Percentiles rank a stretch among this genome's conserved stretches.
Conservation (phyloP, 208 protist genomes). For the Tritrichomonas musculus region DNA sequence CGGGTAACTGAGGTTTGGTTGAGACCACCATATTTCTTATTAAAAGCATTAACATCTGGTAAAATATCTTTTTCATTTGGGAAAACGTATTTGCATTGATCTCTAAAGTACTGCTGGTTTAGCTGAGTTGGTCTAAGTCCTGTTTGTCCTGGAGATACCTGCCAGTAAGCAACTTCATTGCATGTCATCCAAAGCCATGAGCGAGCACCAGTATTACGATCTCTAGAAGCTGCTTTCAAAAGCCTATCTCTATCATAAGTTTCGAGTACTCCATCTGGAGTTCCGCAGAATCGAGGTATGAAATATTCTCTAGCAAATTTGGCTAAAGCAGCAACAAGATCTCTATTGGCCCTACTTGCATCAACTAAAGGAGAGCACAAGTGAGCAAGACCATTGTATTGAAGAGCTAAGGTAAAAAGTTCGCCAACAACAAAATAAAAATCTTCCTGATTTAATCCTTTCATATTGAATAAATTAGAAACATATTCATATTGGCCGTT, state of each 20-base stretch:
- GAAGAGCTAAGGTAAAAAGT: background rate
- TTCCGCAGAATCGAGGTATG: background rate
- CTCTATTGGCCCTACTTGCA: background rate
- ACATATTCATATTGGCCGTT: background rate
- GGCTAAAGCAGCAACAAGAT: background rate
- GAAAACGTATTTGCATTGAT: background rate
- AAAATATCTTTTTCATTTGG: background rate
- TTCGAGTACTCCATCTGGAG: no score
- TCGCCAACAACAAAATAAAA: background rate
- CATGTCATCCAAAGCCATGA: conserved; percentile 29
- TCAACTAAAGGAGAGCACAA: background rate
- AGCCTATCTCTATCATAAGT: no score
- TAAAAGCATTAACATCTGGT: background rate
- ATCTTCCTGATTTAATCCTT: background rate
- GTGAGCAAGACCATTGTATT: background rate
- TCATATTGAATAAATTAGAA: background rate
- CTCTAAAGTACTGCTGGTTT: background rate
- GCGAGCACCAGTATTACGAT: background rate
- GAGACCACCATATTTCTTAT: background rate
- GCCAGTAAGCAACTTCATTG: conserved; percentile 20
- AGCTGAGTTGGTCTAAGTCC: background rate
- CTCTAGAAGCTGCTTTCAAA: no score
- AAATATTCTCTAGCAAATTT: background rate
- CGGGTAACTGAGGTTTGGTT: background rate
- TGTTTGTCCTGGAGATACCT: background rate